phyloP scores from a whole-genome alignment of 305 asterid species.

The Plantago lanceolata region DNA sequence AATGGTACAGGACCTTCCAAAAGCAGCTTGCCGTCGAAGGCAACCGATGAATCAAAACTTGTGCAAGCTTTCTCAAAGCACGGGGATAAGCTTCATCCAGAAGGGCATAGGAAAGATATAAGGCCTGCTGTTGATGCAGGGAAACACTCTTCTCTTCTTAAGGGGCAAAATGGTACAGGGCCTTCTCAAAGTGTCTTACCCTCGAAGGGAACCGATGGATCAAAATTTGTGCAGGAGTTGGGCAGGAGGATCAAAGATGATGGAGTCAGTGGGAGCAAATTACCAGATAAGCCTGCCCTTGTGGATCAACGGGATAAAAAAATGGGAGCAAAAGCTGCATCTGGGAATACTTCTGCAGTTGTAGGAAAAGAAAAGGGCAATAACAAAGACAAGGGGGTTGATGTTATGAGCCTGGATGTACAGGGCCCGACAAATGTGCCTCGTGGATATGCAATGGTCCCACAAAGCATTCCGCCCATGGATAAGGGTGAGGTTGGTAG shows the following conservation, averaged over 20 bases:
- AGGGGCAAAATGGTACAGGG: conserved; percentile 16
- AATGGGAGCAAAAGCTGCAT: conserved; percentile 26
- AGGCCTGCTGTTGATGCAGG: too few relatives aligned
- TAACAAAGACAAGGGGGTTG: conserved; percentile 35
- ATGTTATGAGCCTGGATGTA: conserved; percentile 28
- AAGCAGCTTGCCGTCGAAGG: conserved; percentile 19
- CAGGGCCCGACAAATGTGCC: conserved; percentile 31
- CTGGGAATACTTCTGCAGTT: conserved; percentile 26
- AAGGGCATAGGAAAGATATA: conserved; percentile 22
- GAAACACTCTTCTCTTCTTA: too few relatives aligned
- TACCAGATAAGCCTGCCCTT: conserved; percentile 35
- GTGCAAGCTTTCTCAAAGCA: conserved; percentile 26
- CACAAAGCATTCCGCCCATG: conserved; percentile 23
- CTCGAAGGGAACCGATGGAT: conserved; percentile 32
- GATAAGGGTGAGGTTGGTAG: conserved; percentile 35
- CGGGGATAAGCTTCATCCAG: conserved; percentile 41
- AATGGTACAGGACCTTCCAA: conserved; percentile 32
- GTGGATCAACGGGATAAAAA: conserved; percentile 33
- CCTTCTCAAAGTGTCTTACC: conserved; percentile 28
- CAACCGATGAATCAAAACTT: conserved; percentile 17
- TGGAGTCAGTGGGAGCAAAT: conserved; percentile 39
- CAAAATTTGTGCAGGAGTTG: conserved; percentile 53
- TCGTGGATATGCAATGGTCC: conserved; percentile 33
- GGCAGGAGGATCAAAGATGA: conserved; percentile 55
- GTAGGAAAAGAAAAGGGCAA: conserved; percentile 39